A percentile compares a stretch with the other conserved stretches of the same genome.
Conservation (phyloP, 192 early-diverging fungal species). For the Backusella mclennaniae region DNA sequence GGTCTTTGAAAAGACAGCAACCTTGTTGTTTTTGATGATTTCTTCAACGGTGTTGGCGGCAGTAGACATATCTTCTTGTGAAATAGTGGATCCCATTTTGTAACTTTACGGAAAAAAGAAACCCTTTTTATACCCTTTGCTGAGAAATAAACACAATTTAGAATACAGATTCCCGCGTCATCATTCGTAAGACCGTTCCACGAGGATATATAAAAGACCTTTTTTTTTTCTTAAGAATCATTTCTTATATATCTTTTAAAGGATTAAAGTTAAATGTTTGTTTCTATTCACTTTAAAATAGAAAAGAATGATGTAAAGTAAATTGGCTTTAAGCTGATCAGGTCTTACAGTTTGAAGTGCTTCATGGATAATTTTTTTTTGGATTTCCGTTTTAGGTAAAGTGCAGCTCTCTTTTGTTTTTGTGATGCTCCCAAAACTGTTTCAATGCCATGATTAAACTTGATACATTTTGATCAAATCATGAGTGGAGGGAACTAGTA, state of each 20-base stretch:
- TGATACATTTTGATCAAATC: not conserved
- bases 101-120: not conserved
- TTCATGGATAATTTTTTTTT: not conserved
- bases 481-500: no score
- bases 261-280: no score
- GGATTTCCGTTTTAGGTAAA: not conserved
- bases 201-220: not conserved
- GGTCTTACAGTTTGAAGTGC: not conserved
- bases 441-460: not conserved
- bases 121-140: not conserved
- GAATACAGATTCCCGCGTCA: not conserved
- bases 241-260: no score
- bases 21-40: slow-evolving; percentile 46
- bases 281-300: no score
- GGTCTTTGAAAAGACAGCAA: slow-evolving; percentile 77
- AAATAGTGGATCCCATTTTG: not conserved
- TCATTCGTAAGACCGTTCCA: not conserved
- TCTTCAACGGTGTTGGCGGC: slow-evolving; percentile 41
- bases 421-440: not conserved
- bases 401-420: not conserved
- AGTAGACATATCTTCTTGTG: slow-evolving; percentile 24
- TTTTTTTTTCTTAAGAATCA: no score
- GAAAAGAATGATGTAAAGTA: not conserved
- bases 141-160: not conserved
- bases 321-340: not conserved